A percentile compares a stretch with the other conserved stretches of the same genome.
Conservation (phyloP, 1,139 yeast species). For the Hansenula sp. region DNA sequence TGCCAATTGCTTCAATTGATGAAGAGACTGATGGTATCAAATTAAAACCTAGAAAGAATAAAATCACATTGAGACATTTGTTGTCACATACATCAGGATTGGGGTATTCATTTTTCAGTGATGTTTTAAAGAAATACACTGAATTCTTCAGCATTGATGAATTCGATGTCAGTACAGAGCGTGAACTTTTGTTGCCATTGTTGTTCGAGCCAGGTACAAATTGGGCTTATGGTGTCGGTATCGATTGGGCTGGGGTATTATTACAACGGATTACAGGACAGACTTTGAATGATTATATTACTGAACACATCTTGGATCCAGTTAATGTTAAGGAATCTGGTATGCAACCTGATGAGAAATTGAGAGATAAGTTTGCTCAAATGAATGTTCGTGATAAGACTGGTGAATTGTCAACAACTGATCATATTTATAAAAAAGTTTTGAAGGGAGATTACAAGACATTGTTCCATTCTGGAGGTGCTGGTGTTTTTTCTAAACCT, state of each 20-base stretch:
- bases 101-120: constrained; percentile 40
- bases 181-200: constrained; percentile 32
- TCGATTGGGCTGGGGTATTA: constrained; percentile 51
- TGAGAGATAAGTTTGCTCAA: constrained; percentile 13
- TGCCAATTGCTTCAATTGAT: constrained; percentile 35
- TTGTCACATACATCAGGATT: constrained; percentile 50
- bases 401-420: constrained; percentile 8
- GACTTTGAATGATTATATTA: constrained; percentile 37
- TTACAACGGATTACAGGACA: constrained; percentile 40
- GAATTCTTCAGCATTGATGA: constrained; percentile 21
- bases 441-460: constrained; percentile 9
- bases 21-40: constrained; percentile 36
- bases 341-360: constrained; percentile 12
- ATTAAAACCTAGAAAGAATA: constrained; percentile 29
- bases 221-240: constrained; percentile 47
- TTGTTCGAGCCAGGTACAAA: constrained; percentile 48
- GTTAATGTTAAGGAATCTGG: constrained; percentile 27
- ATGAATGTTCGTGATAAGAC: constrained; percentile 13
- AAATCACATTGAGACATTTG: constrained; percentile 44
- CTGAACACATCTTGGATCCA: constrained; percentile 38
- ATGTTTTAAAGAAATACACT: constrained; percentile 20
- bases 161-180: constrained; percentile 11
- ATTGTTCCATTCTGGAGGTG: constrained; percentile 32
- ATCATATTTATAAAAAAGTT: constrained; percentile 9
- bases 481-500: constrained; percentile 31